phyloP scores from a whole-genome alignment of 306 rosid genomes.

The Myrica gale region DNA sequence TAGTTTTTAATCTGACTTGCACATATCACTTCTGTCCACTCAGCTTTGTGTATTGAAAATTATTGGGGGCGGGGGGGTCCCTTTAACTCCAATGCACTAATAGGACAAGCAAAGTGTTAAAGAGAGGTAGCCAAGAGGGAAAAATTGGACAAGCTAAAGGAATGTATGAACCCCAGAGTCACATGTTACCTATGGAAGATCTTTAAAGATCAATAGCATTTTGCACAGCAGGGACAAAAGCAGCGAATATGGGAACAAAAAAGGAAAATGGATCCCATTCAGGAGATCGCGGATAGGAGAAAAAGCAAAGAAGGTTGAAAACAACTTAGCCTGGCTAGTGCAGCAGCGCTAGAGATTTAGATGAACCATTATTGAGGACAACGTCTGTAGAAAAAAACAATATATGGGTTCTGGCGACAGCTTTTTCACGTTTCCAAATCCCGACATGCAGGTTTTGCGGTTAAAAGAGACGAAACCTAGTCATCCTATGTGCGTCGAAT shows the following conservation, averaged over 20 bases:
- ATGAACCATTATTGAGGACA: not conserved
- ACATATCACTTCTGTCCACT: too few species aligned
- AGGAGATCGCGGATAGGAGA: too few species aligned
- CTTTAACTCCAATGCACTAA: not conserved
- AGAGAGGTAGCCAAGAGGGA: not conserved
- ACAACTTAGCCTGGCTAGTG: not conserved
- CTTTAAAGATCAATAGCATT: too few species aligned
- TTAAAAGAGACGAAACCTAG: slow-evolving; percentile 45
- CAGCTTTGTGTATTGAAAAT: too few species aligned
- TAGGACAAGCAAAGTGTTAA: not conserved
- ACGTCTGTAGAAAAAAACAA: not conserved
- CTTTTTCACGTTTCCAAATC: slow-evolving; percentile 50
- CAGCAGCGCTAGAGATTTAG: not conserved
- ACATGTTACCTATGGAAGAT: not conserved
- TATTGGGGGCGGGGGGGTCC: too few species aligned
- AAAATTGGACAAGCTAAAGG: too few species aligned
- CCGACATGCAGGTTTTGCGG: slow-evolving; percentile 37
- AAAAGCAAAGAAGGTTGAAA: not conserved
- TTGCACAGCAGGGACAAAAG: too few species aligned
- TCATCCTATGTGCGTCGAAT: slow-evolving; percentile 26
- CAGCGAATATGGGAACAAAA: too few species aligned
- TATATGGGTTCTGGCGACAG: slow-evolving; percentile 30
- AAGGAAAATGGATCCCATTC: too few species aligned
- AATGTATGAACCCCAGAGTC: not conserved
- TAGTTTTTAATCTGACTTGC: too few species aligned